Percentiles rank a stretch among this genome's conserved stretches.
phyloP scores from a whole-genome alignment of 306 rosid genomes.

The Calophaca sinica region DNA sequence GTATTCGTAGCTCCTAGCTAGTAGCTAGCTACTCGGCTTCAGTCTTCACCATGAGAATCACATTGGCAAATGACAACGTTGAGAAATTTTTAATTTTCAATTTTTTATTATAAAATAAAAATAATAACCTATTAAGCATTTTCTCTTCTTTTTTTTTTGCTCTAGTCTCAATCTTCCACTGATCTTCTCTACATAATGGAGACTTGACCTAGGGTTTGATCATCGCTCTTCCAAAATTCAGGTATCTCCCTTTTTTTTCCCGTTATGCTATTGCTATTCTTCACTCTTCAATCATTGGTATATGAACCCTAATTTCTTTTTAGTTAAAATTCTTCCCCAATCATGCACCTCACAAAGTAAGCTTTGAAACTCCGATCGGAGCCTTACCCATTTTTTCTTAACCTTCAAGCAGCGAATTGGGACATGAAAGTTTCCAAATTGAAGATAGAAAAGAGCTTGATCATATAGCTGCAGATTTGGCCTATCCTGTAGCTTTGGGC shows the following conservation, averaged over 20 bases:
- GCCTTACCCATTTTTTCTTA: conserved; percentile 36
- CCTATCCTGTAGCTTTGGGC: background rate
- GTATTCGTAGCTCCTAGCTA: too few relatives aligned
- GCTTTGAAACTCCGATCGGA: conserved; percentile 43
- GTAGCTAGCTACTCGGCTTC: background rate
- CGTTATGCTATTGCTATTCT: background rate
- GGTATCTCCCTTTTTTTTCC: background rate
- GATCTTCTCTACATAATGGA: conserved; percentile 38
- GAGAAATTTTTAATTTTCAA: background rate
- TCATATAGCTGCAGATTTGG: conserved; percentile 26
- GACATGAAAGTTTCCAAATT: conserved; percentile 37
- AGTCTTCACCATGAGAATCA: conserved; percentile 38
- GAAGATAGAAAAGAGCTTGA: conserved; percentile 10
- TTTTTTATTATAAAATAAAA: background rate
- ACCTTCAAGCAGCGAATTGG: conserved; percentile 3
- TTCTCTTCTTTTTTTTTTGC: background rate
- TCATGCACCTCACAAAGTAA: conserved; percentile 17
- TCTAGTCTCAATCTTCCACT: conserved; percentile 43
- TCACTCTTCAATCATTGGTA: conserved; percentile 1
- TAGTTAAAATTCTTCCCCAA: background rate
- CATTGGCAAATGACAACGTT: conserved; percentile 20
- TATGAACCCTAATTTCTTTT: conserved; percentile 35
- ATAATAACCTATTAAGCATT: conserved; percentile 36
- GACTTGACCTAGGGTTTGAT: conserved; percentile 47
- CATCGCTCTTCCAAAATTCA: conserved; percentile 32